Conservation (phyloP, 306 rosid genomes). For the Alnus rubra region DNA sequence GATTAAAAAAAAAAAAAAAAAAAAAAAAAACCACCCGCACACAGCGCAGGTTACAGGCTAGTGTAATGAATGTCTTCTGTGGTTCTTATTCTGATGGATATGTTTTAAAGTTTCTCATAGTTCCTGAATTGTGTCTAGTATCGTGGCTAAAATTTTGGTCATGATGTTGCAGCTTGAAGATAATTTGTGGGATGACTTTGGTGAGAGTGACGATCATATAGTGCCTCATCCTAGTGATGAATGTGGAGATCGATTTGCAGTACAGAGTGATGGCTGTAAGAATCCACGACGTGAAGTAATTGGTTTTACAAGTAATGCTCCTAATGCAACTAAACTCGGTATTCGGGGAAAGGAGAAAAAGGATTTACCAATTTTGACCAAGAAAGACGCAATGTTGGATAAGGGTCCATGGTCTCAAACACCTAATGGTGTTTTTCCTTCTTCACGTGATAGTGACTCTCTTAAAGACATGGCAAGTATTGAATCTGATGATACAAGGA, state of each 20-base stretch:
- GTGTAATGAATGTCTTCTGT: not conserved
- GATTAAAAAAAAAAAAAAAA: too few relatives aligned
- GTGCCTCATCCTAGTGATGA: slow-evolving; percentile 48
- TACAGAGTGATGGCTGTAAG: slow-evolving; percentile 40
- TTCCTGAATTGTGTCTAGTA: not conserved
- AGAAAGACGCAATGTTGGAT: slow-evolving; percentile 50
- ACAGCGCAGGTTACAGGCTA: too few relatives aligned
- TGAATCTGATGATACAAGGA: slow-evolving; percentile 42
- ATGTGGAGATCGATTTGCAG: slow-evolving; percentile 33
- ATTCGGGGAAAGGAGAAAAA: slow-evolving; percentile 39
- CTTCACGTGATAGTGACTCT: slow-evolving; percentile 46
- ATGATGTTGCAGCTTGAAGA: slow-evolving; percentile 63
- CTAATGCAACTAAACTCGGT: slow-evolving; percentile 33
- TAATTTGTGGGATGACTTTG: slow-evolving; percentile 58
- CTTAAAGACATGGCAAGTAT: slow-evolving; percentile 45
- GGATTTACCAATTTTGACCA: slow-evolving; percentile 31
- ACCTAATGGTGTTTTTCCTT: slow-evolving; percentile 50
- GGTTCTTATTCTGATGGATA: not conserved
- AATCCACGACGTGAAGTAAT: slow-evolving; percentile 35
- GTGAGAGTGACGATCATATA: slow-evolving; percentile 53
- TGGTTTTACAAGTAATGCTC: slow-evolving; percentile 33
- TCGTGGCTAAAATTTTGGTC: slow-evolving; percentile 17
- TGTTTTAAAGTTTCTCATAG: not conserved
- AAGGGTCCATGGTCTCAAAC: slow-evolving; percentile 60
- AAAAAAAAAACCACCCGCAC: too few relatives aligned